Conservation (phyloP, 2,329 filamentous ascomycete genomes). For the Xylaria arbuscula region DNA sequence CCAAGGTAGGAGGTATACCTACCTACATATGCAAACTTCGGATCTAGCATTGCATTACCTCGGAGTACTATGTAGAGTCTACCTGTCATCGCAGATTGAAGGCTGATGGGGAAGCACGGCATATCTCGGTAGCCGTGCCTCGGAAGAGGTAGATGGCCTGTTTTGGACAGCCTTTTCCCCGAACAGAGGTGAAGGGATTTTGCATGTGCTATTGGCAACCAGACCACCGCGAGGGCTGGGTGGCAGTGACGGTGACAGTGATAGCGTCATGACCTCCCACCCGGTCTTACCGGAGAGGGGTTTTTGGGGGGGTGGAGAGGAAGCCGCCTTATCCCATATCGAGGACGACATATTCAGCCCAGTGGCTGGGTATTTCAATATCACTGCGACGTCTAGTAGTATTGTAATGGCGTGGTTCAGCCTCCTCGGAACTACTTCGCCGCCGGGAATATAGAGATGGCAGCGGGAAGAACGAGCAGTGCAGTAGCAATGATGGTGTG, state of each 20-base stretch:
- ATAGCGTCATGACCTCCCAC: conserved; percentile 15
- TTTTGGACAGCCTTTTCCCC: conserved; percentile 23
- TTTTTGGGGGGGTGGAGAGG: not conserved
- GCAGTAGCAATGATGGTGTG: not conserved
- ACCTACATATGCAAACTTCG: conserved; percentile 35
- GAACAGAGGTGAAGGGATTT: conserved; percentile 8
- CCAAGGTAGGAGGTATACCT: conserved; percentile 31
- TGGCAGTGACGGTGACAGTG: conserved; percentile 17
- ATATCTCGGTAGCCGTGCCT: conserved; percentile 30
- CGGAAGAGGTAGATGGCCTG: conserved; percentile 21
- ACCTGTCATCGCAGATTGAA: conserved; percentile 13
- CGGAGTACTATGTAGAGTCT: conserved; percentile 7
- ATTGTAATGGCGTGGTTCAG: conserved; percentile 38
- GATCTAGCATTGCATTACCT: conserved; percentile 37
- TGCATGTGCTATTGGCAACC: conserved; percentile 24
- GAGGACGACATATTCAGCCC: conserved; percentile 14
- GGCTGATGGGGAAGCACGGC: conserved; percentile 26
- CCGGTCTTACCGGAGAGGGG: conserved; percentile 7
- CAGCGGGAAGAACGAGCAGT: not conserved
- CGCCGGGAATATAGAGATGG: conserved; percentile 15
- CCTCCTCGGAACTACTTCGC: conserved; percentile 40
- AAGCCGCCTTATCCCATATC: conserved; percentile 5
- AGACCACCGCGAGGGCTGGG: conserved; percentile 13
- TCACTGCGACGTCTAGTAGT: conserved; percentile 21
- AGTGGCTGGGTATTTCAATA: conserved; percentile 26